Base-by-base conservation (phyloP, 2,329 filamentous ascomycete species). In the Fusarium pilosicola region DNA sequence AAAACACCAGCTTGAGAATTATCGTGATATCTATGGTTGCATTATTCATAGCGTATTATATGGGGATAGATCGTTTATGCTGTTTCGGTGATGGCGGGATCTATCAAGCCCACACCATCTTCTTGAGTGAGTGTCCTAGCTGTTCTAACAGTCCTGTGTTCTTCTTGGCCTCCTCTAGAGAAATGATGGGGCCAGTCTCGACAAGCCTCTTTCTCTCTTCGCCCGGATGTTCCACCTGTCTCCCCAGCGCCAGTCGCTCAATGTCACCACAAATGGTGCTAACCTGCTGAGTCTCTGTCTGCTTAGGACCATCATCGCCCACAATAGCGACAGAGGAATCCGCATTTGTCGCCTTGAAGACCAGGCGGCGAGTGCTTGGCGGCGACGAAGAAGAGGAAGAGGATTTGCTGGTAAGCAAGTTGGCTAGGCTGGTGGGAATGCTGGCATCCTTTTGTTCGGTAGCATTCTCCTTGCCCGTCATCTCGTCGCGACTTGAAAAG, bases 121-220 rank as follows among this genome's bases (percentile, higher is more conserved):
- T 97, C 89, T 97, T 98, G 77, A 98, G 87, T 67, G 92, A 93
- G 85, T 98, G 95, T 4, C 95, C 94, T 78, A 97, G 83, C 80
- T 96, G 92, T 83, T 98, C 96, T 59, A 98, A 81, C 76, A 97
- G 87, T 0, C 95, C 94, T 0, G 96, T 98, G 69, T 92, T 95
- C 85, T 89, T 93, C 87, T 90, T 96, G 64, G 96, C 96, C 79
- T 98, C 95, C 5, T 90, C 90, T 60, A 97, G 81, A 30, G 91
- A 94, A 59, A 99, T 94, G 58, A 99, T 94, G 77, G 96, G 93
- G 1, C 85, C 87, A 70, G 84, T 86, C 74, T 89, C 86, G 26
- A 92, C 78, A 9, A 91, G 82, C 26, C 80, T 82, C 75, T 85
- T 84, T 18, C 79, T 79, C 46, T 84, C 85, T 48, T 86, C 86